These are phyloP conservation scores for Mucor velutinosus DNA, from an alignment of 371 early-diverging fungal species.

Conservation along the genomic window DNA sequence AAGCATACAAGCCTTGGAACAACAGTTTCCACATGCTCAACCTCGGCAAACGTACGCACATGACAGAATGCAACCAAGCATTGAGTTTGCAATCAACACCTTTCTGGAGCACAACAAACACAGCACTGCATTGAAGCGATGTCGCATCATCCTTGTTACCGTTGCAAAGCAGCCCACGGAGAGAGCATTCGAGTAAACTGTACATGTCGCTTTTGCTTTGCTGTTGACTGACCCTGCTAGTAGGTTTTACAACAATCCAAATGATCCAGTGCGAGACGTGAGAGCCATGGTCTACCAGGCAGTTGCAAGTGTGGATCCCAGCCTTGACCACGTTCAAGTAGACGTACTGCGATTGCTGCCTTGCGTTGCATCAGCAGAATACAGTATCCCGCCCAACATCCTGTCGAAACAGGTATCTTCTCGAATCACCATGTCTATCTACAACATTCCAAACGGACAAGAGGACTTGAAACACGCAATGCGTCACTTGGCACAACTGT, in stretches of 20 bases:
- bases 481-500: slow-evolving; percentile 31
- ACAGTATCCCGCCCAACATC: slow-evolving; percentile 2
- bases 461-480: slow-evolving; percentile 32
- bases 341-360: slow-evolving; percentile 26
- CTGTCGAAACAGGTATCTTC: slow-evolving; percentile 14
- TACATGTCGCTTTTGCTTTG: background rate
- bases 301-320: background rate
- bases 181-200: slow-evolving; percentile 19
- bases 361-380: background rate
- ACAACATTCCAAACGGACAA: slow-evolving; percentile 36
- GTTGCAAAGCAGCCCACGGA: slow-evolving; percentile 16
- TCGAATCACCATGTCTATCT: slow-evolving; percentile 28
- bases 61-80: slow-evolving; percentile 15
- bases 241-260: slow-evolving; percentile 30
- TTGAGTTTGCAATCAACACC: slow-evolving; percentile 10
- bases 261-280: slow-evolving; percentile 19
- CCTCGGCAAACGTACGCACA: slow-evolving; percentile 16
- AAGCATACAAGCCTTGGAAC: slow-evolving; percentile 2
- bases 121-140: slow-evolving; percentile 4
- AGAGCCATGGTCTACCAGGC: slow-evolving; percentile 17
- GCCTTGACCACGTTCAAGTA: slow-evolving; percentile 22
- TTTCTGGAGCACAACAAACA: background rate
- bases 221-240: background rate
- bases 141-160: slow-evolving; percentile 22
- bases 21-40: slow-evolving; percentile 23